Evolutionary conservation across 495 filamentous ascomycete species (phyloP).

Genomic region (Penicillium cosmopolitanum): DNA sequence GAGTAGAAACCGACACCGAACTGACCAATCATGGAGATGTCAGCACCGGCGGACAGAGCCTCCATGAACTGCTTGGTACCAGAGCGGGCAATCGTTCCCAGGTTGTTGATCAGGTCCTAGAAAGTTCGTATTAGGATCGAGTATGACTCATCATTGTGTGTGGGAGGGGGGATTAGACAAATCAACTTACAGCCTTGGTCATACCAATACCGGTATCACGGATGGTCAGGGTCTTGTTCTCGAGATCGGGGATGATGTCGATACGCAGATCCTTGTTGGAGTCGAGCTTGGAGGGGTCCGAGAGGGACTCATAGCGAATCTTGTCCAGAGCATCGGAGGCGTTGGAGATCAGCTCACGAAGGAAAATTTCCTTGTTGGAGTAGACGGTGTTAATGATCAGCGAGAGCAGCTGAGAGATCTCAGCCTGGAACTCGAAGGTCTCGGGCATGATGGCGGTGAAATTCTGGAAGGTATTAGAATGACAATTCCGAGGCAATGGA

Average conservation of each 20-base stretch:
- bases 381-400: slow-evolving; percentile 99
- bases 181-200: slow-evolving; percentile 92
- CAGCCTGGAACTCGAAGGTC: slow-evolving; percentile 99
- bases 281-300: slow-evolving; percentile 96
- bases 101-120: slow-evolving; percentile 98
- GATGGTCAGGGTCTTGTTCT: slow-evolving; percentile 95
- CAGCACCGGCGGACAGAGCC: slow-evolving; percentile 94
- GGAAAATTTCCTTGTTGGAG: slow-evolving; percentile 99
- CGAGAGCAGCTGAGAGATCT: slow-evolving; percentile 99
- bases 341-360: slow-evolving; percentile 97
- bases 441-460: slow-evolving; percentile 75
- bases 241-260: slow-evolving; percentile 97
- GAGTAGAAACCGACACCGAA: slow-evolving; percentile 99
- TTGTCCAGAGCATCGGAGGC: slow-evolving; percentile 98
- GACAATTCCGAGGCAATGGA: neutral
- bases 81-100: slow-evolving; percentile 97
- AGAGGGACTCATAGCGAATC: slow-evolving; percentile 97
- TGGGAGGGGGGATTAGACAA: neutral
- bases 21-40: slow-evolving; percentile 99
- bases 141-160: neutral
- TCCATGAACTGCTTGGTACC: slow-evolving; percentile 99
- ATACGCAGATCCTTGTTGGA: slow-evolving; percentile 94
- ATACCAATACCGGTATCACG: slow-evolving; percentile 98
- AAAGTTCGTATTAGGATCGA: slow-evolving; percentile 7
- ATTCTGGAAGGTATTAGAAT: slow-evolving; percentile 4